Percentiles rank a stretch among this genome's conserved stretches.
Conservation (phyloP, 768 basidiomycete species). For the Sporobolomyces pararoseus region DNA sequence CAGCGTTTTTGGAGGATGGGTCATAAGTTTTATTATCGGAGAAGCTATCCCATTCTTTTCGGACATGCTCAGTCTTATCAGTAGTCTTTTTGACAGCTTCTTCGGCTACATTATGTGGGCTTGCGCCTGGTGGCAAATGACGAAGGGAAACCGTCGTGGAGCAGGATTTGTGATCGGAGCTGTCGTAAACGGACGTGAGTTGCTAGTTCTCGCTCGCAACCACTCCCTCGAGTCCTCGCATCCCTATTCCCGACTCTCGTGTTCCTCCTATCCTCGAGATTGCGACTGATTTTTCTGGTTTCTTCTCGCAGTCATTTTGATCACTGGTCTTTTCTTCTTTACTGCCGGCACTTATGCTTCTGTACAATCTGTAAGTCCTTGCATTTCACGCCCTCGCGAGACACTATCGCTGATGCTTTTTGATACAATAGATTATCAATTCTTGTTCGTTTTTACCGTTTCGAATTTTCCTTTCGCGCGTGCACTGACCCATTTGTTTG, state of each 20-base stretch:
- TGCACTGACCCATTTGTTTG: too few relatives aligned
- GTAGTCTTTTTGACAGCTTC: conserved; percentile 35
- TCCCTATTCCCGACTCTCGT: too few relatives aligned
- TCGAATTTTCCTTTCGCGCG: too few relatives aligned
- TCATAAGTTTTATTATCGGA: conserved; percentile 41
- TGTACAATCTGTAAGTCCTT: conserved; percentile 8
- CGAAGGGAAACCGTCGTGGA: conserved; percentile 16
- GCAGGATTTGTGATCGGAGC: conserved; percentile 10
- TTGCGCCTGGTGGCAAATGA: conserved; percentile 40
- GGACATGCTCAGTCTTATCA: conserved; percentile 33
- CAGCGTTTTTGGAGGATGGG: conserved; percentile 42
- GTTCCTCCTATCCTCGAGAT: not conserved
- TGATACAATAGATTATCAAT: conserved; percentile 16
- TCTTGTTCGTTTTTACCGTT: too few relatives aligned
- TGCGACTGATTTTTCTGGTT: not conserved
- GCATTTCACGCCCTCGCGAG: too few relatives aligned
- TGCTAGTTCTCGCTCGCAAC: too few relatives aligned
- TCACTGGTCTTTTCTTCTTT: conserved; percentile 43
- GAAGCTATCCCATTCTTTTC: conserved; percentile 43
- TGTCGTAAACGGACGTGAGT: conserved; percentile 1
- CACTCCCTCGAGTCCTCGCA: too few relatives aligned
- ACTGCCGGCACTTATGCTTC: conserved; percentile 32
- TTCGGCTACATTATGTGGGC: conserved; percentile 45
- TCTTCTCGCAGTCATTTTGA: not conserved
- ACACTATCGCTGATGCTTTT: too few relatives aligned